Conservation (phyloP, 208 protist species). For the Tritrichomonas foetus region DNA sequence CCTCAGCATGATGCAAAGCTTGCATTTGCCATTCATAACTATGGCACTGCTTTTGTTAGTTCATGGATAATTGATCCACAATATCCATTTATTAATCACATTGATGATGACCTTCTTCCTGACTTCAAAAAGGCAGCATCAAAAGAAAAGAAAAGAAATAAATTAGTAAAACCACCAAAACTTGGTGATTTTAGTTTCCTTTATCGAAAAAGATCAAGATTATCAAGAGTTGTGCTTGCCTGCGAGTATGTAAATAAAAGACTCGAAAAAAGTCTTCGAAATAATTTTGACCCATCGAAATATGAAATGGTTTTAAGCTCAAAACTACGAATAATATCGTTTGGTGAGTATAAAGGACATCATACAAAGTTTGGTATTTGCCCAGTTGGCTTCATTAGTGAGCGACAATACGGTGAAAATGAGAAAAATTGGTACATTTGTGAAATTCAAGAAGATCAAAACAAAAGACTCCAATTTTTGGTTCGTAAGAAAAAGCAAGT, state of each 20-base stretch:
- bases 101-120: background rate
- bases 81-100: background rate
- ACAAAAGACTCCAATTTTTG: too few species aligned
- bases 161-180: background rate
- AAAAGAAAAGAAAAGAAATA: background rate
- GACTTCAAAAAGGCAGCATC: background rate
- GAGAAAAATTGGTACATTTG: too few species aligned
- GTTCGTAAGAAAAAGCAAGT: too few species aligned
- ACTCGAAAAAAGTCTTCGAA: background rate
- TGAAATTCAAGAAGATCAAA: too few species aligned
- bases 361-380: too few species aligned
- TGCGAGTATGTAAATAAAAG: background rate
- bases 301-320: too few species aligned
- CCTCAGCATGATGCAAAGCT: background rate
- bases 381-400: too few species aligned
- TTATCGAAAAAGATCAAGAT: background rate
- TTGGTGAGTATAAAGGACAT: too few species aligned
- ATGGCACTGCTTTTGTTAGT: background rate
- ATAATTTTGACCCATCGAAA: too few species aligned
- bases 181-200: background rate
- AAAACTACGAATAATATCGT: too few species aligned
- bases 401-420: too few species aligned
- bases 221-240: background rate
- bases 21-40: background rate
- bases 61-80: background rate